A percentile compares a stretch with the other conserved stretches of the same genome.
Evolutionary conservation across 495 filamentous ascomycete genomes (phyloP).

Genomic region (Penicillium herquei): DNA sequence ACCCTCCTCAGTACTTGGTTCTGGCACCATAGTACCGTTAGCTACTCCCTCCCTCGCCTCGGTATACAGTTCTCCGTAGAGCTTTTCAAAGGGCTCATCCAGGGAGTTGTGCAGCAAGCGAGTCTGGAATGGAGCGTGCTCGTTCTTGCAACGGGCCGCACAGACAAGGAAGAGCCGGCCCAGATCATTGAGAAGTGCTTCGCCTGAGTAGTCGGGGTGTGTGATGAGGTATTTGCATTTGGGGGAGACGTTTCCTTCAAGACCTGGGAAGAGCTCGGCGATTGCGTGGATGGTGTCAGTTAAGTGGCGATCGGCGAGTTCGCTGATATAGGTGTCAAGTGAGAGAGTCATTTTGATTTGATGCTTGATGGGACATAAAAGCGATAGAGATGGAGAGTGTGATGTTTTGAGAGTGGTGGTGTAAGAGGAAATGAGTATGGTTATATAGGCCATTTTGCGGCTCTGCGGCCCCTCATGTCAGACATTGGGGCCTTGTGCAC

Average conservation of each 20-base stretch:
- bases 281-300: conserved; percentile 6
- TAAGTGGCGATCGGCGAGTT: conserved; percentile 3
- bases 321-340: conserved; percentile 9
- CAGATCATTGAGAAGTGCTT: conserved; percentile 5
- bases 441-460: background rate
- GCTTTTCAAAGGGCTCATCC: background rate
- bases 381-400: background rate
- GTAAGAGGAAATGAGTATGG: background rate
- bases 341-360: conserved; percentile 2
- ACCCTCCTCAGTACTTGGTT: background rate
- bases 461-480: background rate
- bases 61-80: conserved; percentile 3
- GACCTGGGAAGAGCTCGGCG: conserved; percentile 4
- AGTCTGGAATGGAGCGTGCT: conserved; percentile 8
- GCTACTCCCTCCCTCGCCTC: background rate
- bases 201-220: conserved; percentile 11
- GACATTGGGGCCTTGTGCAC: background rate
- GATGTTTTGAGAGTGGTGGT: background rate
- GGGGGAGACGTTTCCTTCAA: background rate
- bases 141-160: background rate
- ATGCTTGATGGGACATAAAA: background rate
- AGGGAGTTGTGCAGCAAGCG: conserved; percentile 8
- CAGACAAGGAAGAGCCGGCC: conserved; percentile 2
- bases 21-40: background rate
- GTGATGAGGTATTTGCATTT: conserved; percentile 3